Base-by-base conservation (phyloP, 176 grass and related monocot species). In the Eragrostis curvula region DNA sequence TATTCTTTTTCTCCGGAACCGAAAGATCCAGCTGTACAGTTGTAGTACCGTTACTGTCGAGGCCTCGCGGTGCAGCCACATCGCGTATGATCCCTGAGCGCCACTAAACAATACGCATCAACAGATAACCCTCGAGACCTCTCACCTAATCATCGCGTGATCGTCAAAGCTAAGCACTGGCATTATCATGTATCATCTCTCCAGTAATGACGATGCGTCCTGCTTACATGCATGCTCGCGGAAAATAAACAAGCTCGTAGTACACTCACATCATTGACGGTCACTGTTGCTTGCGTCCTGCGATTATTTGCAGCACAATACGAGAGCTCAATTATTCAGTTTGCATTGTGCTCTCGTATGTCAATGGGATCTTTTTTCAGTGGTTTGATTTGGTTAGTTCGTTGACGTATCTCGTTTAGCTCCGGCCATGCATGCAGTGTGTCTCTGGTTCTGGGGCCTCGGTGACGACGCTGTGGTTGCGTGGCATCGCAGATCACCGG, bases 1-100 rank as follows among this genome's bases (percentile, higher is more conserved):
- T 70, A 70, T 41, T 41, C 32, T 36, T 36, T 36, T 36, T 36
- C 32, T 36, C 32, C 32, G 32, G 32, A 36, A 36, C 32, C 32
- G 32, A 36, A 41, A 36, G 69, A 64, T 72, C 69, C 80, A 83
- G 80, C 69, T 83, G 80, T 73, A 64, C 57, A 73, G 51, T 51
- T 12, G 65, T 12, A 55, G 41, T 73, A 62, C 68, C 56, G 80
- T 52, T 81, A 81, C 6, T 73, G 80, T 61, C 55, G 59, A 29
- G 8, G 43, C 7, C 69, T 64, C 28, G 28, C 68, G 53, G 68
- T 73, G 43, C 80, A 73, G 56, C 18, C 45, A 23, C 52, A 52
- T 64, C 56, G 61, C 27, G 82, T 78, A 66, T 81, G 82, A 75
- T 53, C 82, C 77, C 27, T 51, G 77, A 70, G 81, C 15, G 8